These are phyloP conservation scores for Hypoxylon sp. DNA, from an alignment of 2,329 filamentous ascomycete genomes.

Conservation along the genomic window DNA sequence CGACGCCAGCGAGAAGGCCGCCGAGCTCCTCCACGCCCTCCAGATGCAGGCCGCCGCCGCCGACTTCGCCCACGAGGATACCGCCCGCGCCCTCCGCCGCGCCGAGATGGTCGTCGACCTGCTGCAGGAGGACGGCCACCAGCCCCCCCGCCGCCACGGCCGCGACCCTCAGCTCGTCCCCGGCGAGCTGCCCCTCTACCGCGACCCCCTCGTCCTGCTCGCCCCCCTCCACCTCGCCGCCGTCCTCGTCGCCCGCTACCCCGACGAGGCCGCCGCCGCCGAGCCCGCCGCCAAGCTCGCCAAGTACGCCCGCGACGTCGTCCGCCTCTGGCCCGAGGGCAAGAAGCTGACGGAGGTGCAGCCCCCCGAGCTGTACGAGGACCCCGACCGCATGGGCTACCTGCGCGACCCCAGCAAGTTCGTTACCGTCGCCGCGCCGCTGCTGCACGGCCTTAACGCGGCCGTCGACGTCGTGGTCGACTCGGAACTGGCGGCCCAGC, in stretches of 20 bases:
- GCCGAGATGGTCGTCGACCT: constrained; percentile 58
- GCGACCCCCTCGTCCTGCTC: constrained; percentile 54
- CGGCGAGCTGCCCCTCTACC: constrained; percentile 45
- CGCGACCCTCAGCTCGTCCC: constrained; percentile 22
- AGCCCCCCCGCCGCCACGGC: constrained; percentile 24
- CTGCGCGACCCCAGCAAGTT: constrained; percentile 48
- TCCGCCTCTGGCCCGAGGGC: constrained; percentile 52
- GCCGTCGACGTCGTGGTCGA: constrained; percentile 53
- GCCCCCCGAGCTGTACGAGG: constrained; percentile 43
- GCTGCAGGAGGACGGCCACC: constrained; percentile 55
- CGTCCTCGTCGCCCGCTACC: constrained; percentile 49
- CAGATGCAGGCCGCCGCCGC: constrained; percentile 53
- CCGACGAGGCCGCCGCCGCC: constrained; percentile 42
- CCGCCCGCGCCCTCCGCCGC: constrained; percentile 55
- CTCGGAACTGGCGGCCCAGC: constrained; percentile 47
- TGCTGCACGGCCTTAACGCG: constrained; percentile 55
- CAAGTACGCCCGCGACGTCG: constrained; percentile 50
- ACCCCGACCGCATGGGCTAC: constrained; percentile 43
- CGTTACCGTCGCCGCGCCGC: constrained; percentile 46
- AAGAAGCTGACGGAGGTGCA: constrained; percentile 50
- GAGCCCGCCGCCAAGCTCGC: constrained; percentile 47
- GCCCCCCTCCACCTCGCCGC: constrained; percentile 55
- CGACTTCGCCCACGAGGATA: constrained; percentile 47
- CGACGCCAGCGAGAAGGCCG: constrained; percentile 51
- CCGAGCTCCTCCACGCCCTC: constrained; percentile 49